phyloP scores from a whole-genome alignment of 768 basidiomycete genomes.

The Lentinula detonsa region DNA sequence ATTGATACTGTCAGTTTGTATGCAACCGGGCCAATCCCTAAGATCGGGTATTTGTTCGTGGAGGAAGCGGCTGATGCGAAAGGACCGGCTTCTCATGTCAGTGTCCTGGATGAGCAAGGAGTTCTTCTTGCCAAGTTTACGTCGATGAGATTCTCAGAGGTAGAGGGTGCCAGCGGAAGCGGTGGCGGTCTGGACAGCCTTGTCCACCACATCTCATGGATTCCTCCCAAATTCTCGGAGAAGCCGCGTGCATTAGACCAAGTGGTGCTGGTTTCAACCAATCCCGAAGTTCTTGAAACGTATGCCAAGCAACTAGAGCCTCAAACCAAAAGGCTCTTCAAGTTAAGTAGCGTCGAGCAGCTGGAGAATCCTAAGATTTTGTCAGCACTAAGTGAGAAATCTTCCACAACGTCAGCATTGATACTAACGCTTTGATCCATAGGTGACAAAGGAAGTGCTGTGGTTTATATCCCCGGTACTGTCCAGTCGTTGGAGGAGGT shows the following conservation, averaged over 20 bases:
- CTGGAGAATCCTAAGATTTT: background rate
- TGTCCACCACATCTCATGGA: background rate
- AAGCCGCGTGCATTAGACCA: background rate
- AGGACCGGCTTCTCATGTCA: background rate
- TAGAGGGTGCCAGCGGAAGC: background rate
- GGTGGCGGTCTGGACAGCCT: background rate
- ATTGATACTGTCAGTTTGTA: slow-evolving; percentile 1
- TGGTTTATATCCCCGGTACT: background rate
- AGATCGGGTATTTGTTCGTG: background rate
- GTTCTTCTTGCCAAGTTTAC: background rate
- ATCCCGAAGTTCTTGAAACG: background rate
- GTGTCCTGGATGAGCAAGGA: background rate
- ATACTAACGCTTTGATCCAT: background rate
- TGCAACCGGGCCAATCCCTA: background rate
- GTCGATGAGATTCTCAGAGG: background rate
- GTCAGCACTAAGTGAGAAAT: background rate
- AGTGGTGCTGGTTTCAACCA: background rate
- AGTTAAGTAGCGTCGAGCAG: background rate
- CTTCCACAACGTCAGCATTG: background rate
- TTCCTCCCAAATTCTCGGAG: background rate
- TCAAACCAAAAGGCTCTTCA: background rate
- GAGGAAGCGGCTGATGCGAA: background rate
- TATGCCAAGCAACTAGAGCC: background rate
- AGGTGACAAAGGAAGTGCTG: background rate
- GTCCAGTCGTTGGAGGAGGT: background rate